Evolutionary conservation across 768 basidiomycete genomes (phyloP), one percentile per base, ranked within the genome.

Genomic region (Chalciporus pseudorubinellus): DNA sequence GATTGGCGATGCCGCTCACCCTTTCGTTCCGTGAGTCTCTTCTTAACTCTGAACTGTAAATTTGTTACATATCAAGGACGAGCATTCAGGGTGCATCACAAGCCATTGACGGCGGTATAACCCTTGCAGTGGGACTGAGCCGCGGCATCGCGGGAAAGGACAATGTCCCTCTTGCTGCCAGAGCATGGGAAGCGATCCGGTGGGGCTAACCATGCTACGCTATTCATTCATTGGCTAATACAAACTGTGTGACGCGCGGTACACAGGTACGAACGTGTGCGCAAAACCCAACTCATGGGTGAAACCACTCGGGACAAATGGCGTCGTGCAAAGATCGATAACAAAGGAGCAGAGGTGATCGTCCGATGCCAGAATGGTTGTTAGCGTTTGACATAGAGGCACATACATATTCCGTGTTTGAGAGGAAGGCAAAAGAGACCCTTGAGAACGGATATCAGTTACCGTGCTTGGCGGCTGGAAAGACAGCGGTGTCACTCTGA

Each of bases 41-140:
- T 47, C 31, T 24, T 34, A 44, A 7, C 16, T 18, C 13, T 38
- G 19, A 16, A 39, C 19, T 13, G 20, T 41, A 22, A 12, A 21
- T 42, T 33, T 11, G 46, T 42, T 48, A 48, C 9, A 21, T 28
- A 29, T 8, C 36, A 54, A 63, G 48, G 19, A 34, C 50, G 50
- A 60, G 61, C 16, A 47, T 51, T 1, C 67, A 73, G 55, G 74
- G 74, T 6, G 74, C 73, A 4, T 69, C 75, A 1, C 71, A 74
- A 44, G 74, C 73, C 1, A 66, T 74, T 20, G 74, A 77, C 48
- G 74, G 77, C 50, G 73, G 63, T 2, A 69, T 69, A 0, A 66
- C 71, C 2, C 55, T 75, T 12, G 70, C 66, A 0, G 60, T 68
- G 11, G 57, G 64, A 4, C 56, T 76, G 11, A 18, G 39, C n/a